Evolutionary conservation across 441 rosid species (phyloP), one percentile per base, ranked within the genome.

Genomic region (Populus tomentosa): DNA sequence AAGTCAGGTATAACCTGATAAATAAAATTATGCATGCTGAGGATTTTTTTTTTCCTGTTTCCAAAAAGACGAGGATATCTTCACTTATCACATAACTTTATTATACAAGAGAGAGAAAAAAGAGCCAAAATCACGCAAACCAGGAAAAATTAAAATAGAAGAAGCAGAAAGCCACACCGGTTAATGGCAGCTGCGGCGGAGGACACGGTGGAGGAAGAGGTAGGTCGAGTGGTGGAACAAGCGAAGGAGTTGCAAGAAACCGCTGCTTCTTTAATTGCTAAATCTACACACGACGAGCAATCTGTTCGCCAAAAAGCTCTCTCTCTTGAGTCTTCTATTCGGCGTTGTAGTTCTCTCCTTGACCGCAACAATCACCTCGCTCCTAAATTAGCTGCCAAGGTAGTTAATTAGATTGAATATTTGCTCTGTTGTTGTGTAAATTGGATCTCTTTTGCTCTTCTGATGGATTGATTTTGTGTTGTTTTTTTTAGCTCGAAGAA

Each of bases 231-330:
- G 75, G 84, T 89, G 67, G 97, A 94, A 72, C 89, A 88, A 81
- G 93, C 93, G 24, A 91, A 88, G 80, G 92, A 89, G 87, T 88
- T 96, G 28, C 95, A 96, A 78, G 98, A 94, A 65, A 81, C 92
- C 10, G 95, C 95, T 1, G 76, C 97, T 11, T 87, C 93, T 0
- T 78, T 87, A 68, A 76, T 94, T 5, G 85, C 91, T n/a, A 81
- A 73, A 75, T 81, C 89, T 63, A 88, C 89, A 21, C 82, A 76
- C 77, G 92, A 90, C n/a, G 98, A 96, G 76, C 90, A 86, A 69
- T 87, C 93, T 33, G 89, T 94, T 59, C 91, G 91, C 24, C 88
- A 88, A 50, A 88, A 94, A 50, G 94, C 91, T 70, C 86, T 86
- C 18, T 75, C 93, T 23, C 92, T 96, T 77, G 94, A 96, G n/a